Evolutionary conservation across 2,329 filamentous ascomycete species (phyloP).

Genomic region (Ophiosphaerella herpotricha): DNA sequence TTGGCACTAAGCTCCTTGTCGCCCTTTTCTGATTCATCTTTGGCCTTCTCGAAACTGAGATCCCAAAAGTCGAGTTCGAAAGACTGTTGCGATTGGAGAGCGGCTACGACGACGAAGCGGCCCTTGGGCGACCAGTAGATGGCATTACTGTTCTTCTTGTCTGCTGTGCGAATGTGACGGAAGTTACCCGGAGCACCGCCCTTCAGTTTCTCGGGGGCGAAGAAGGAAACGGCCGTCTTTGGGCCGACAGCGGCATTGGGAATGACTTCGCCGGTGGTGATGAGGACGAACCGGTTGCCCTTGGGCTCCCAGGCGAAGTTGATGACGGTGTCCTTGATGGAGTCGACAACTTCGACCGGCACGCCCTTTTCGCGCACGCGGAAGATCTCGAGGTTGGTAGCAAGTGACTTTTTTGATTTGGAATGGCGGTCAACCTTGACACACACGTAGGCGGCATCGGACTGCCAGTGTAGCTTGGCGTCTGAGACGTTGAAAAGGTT

Average conservation of each 20-base stretch:
- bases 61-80: slow-evolving; percentile 98
- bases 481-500: slow-evolving; percentile 98
- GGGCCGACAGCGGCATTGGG: slow-evolving; percentile 80
- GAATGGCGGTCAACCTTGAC: slow-evolving; percentile 99
- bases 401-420: slow-evolving; percentile 97
- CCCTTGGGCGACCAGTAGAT: slow-evolving; percentile 99
- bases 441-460: slow-evolving; percentile 88
- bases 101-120: slow-evolving; percentile 91
- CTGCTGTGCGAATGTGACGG: slow-evolving; percentile 90
- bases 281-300: slow-evolving; percentile 95
- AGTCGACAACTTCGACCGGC: slow-evolving; percentile 95
- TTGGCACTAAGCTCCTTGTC: slow-evolving; percentile 96
- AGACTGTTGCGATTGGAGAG: slow-evolving; percentile 88
- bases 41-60: slow-evolving; percentile 79
- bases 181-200: slow-evolving; percentile 83
- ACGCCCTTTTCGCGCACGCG: slow-evolving; percentile 96
- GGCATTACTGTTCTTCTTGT: slow-evolving; percentile 99
- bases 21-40: slow-evolving; percentile 85
- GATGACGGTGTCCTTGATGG: slow-evolving; percentile 97
- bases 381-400: slow-evolving; percentile 98
- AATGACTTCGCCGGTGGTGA: slow-evolving; percentile 86
- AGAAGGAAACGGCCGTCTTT: slow-evolving; percentile 95
- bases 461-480: slow-evolving; percentile 98
- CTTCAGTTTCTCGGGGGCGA: slow-evolving; percentile 95
- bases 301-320: slow-evolving; percentile 99